Evolutionary conservation across 179 eudicot genomes (phyloP), one percentile per base, ranked within the genome.

Genomic region (Beta corolliflora): DNA sequence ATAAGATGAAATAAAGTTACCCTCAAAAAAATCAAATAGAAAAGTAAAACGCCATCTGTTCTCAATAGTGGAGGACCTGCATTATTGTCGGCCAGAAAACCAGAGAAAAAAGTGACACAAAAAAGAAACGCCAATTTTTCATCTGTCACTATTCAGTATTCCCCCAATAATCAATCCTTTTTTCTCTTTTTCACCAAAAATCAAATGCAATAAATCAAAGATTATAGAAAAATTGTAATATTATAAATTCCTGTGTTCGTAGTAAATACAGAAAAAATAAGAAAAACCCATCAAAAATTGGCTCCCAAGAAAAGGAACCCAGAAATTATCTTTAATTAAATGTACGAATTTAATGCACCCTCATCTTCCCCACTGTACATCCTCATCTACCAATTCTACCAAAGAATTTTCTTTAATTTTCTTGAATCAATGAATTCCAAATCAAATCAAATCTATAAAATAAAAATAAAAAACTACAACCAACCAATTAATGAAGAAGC

Each of bases 251-350:
- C 41, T 36, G 41, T 36, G 29, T 66, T 65, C 41, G 48, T 46
- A 52, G 41, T n/a, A 36, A 36, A 36, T 79, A 79, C 69, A 79
- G 65, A 67, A 77, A 78, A 59, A 66, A 36, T n/a, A n/a, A 12
- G 1, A 2, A 36, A 36, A 36, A 36, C 41, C 41, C 56, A 14
- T 19, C 54, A 79, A 83, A 83, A 83, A 48, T 80, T 69, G 77
- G 83, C 68, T 83, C 76, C 76, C 80, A 61, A 80, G 77, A 61
- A 1, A n/a, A 75, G 83, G 29, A 79, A 61, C 86, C 83, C 76
- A 50, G 72, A 79, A 60, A 41, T 50, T 25, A 74, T 21, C 1
- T 55, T 16, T 19, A 79, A 74, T 9, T 56, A 67, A 76, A 73
- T 54, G 2, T 59, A 83, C 48, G 41, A 81, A 81, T 67, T 75